Evolutionary conservation across 352 stramenopile species (phyloP).

Genomic region (Thalassiosira livingstoniorum): DNA sequence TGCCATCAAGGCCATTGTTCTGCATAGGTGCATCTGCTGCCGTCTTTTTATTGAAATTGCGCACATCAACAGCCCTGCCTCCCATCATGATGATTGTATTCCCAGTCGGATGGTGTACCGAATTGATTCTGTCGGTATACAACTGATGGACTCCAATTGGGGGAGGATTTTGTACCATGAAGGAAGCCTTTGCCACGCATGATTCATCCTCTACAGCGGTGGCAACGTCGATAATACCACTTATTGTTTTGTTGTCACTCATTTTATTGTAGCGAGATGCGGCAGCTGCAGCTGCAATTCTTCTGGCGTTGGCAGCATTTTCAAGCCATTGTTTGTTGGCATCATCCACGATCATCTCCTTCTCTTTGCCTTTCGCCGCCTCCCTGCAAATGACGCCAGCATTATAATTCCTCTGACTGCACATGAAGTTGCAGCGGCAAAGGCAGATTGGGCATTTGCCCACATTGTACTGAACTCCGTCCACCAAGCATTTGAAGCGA

Average conservation of each 20-base stretch:
- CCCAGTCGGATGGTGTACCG: neutral
- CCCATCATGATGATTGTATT: neutral
- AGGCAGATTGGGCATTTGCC: conserved; percentile 15
- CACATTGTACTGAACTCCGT: neutral
- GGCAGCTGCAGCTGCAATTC: neutral
- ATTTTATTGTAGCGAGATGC: neutral
- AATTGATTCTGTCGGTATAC: neutral
- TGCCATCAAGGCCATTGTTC: neutral
- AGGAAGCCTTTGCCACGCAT: neutral
- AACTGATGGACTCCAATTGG: neutral
- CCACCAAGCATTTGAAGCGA: neutral
- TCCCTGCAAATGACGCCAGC: neutral
- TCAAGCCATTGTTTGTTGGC: neutral
- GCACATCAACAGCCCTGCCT: conserved; percentile 6
- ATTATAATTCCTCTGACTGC: neutral
- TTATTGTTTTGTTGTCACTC: neutral
- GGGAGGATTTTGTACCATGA: neutral
- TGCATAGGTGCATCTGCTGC: neutral
- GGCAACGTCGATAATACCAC: neutral
- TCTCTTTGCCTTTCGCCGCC: too few relatives aligned
- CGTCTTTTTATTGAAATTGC: neutral
- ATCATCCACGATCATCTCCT: neutral
- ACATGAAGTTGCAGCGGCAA: neutral
- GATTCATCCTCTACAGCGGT: neutral
- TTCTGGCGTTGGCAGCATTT: neutral